Evolutionary conservation across 805 yeast genomes (phyloP), one percentile per base, ranked within the genome.

Genomic region (Brettanomyces custersianus): DNA sequence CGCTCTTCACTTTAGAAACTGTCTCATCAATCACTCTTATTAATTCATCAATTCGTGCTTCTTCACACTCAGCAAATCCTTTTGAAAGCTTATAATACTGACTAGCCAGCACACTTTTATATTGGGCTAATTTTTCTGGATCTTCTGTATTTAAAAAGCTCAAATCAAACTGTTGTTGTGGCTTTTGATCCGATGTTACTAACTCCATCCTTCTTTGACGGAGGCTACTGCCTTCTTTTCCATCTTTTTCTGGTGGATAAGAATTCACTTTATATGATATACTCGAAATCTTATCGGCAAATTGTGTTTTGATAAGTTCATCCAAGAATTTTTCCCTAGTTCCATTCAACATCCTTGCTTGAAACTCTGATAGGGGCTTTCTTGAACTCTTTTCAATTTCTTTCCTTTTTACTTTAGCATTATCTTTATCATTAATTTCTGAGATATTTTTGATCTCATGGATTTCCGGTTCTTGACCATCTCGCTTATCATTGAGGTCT

Each of bases 11-110:
- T 6, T 46, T 36, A 4, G 38, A 36, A n/a, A 59, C 54, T 0
- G 52, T 27, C 15, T 49, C 45, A 27, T 62, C 66, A 18, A 63
- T 54, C 21, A 48, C 44, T n/a, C 48, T 28, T 5, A 62, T 43
- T 39, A 57, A 41, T 13, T 60, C 47, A 34, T 60, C 63, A 2
- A 60, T 51, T 27, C 63, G 47, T 1, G 48, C 21, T 3, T 57
- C 33, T 30, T 64, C 43, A 3, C 62, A 46, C 12, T 38, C 36
- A 10, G 55, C 44, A 32, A 62, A 60, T 15, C 49, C 48, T 21
- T 41, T 44, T 2, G 63, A 46, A 3, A 63, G 39, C 3, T 42
- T 40, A 26, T 50, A 52, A 45, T 60, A 63, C 35, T 60, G 61
- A 4, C 41, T 30, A 1, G 59, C 53, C 3, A 63, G 41, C 31